Percentiles rank a stretch among this genome's conserved stretches.
phyloP scores from a whole-genome alignment of 2,329 filamentous ascomycete species.

The Teratosphaeria zuluensis region DNA sequence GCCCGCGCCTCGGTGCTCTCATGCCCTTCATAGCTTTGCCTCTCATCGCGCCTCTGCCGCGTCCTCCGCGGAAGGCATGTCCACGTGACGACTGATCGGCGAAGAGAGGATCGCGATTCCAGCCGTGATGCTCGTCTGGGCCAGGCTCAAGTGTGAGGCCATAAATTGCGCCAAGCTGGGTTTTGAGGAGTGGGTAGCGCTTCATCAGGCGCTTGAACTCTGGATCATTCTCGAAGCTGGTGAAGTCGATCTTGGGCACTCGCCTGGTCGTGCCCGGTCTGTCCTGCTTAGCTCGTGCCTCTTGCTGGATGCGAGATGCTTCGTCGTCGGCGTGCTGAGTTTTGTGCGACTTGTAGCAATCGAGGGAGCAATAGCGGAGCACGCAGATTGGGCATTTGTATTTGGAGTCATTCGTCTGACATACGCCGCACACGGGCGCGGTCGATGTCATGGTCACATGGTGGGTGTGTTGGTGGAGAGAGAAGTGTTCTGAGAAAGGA shows the following conservation, averaged over 20 bases:
- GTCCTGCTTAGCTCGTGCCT: slow-evolving; percentile 4
- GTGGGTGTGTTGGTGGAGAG: background rate
- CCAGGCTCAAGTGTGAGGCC: slow-evolving; percentile 27
- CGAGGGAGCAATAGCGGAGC: slow-evolving; percentile 34
- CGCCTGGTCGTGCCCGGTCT: slow-evolving; percentile 16
- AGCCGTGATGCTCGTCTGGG: slow-evolving; percentile 19
- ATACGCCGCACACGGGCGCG: slow-evolving; percentile 34
- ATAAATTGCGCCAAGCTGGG: slow-evolving; percentile 26
- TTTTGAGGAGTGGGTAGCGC: slow-evolving; percentile 24
- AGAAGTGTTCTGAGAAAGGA: background rate
- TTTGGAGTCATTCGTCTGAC: slow-evolving; percentile 34
- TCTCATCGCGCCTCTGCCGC: slow-evolving; percentile 7
- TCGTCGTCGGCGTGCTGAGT: slow-evolving; percentile 17
- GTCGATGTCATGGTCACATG: slow-evolving; percentile 17
- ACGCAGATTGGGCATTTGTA: slow-evolving; percentile 42
- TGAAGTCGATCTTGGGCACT: slow-evolving; percentile 19
- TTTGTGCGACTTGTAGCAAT: slow-evolving; percentile 31
- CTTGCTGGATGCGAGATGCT: background rate
- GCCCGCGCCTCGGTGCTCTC: background rate
- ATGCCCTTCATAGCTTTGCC: slow-evolving; percentile 8
- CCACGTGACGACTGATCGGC: slow-evolving; percentile 2
- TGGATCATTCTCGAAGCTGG: slow-evolving; percentile 22
- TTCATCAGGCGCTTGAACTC: slow-evolving; percentile 25
- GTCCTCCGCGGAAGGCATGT: background rate
- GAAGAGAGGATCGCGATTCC: slow-evolving; percentile 18